Percentiles rank a stretch among this genome's conserved stretches.
These are phyloP conservation scores for Cystobasidium sp. DNA, from an alignment of 1,284 basidiomycete genomes.

Conservation along the genomic window DNA sequence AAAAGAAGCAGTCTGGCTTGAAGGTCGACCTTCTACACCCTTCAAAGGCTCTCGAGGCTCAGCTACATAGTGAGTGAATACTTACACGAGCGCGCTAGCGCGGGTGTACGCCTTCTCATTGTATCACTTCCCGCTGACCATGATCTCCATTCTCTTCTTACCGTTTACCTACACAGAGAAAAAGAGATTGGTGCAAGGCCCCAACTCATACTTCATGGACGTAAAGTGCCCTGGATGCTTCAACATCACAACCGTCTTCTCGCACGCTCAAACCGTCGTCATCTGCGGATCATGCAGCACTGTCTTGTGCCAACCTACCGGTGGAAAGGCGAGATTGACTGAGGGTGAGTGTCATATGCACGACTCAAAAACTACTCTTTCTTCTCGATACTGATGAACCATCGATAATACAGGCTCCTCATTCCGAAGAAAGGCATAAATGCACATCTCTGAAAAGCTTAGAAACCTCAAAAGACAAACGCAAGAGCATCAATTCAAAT, in stretches of 20 bases:
- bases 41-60: slow-evolving; percentile 80
- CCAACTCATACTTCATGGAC: slow-evolving; percentile 99
- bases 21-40: slow-evolving; percentile 98
- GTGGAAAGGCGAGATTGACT: slow-evolving; percentile 96
- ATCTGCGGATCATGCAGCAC: slow-evolving; percentile 90
- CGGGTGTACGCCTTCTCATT: neutral
- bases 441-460: neutral
- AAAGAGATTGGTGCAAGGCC: slow-evolving; percentile 97
- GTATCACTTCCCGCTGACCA: neutral
- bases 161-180: slow-evolving; percentile 69
- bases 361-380: too few relatives aligned
- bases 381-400: neutral
- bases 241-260: slow-evolving; percentile 92
- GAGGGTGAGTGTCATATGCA: too few relatives aligned
- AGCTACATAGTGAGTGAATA: slow-evolving; percentile 61
- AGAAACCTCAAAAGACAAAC: neutral
- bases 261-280: slow-evolving; percentile 91
- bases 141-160: slow-evolving; percentile 60
- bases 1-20: slow-evolving; percentile 72
- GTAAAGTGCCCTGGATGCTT: slow-evolving; percentile 99
- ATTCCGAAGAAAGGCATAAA: slow-evolving; percentile 32
- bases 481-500: neutral
- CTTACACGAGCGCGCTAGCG: neutral
- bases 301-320: slow-evolving; percentile 97
- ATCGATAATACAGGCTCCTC: neutral